Conservation (phyloP, 495 filamentous ascomycete species). For the Penicillium riverlandense region DNA sequence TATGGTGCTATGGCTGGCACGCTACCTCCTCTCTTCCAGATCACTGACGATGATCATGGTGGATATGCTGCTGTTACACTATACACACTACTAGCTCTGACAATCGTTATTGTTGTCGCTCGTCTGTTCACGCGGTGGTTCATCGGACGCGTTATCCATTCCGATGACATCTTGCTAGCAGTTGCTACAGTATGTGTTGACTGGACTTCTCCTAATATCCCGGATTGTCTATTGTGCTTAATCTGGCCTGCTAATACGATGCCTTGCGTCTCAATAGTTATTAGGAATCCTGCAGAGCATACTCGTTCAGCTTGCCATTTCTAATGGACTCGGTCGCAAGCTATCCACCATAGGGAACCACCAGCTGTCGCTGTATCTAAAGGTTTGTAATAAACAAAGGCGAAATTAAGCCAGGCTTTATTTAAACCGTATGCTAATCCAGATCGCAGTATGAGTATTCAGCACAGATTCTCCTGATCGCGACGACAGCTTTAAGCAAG, state of each 20-base stretch:
- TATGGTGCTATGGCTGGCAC: conserved; percentile 13
- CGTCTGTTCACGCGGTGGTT: conserved; percentile 20
- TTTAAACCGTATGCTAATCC: conserved; percentile 1
- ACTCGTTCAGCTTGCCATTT: conserved; percentile 19
- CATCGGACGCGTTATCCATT: conserved; percentile 16
- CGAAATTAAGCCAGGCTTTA: not conserved
- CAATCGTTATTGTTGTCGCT: conserved; percentile 12
- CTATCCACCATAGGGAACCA: conserved; percentile 4
- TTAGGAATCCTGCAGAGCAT: conserved; percentile 17
- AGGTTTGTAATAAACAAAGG: conserved; percentile 3
- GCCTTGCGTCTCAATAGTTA: conserved; percentile 2
- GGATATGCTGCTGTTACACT: conserved; percentile 19
- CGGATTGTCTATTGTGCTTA: not conserved
- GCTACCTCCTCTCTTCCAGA: conserved; percentile 21
- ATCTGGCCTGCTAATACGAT: not conserved
- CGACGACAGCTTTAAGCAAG: conserved; percentile 15
- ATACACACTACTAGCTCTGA: conserved; percentile 19
- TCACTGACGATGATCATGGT: conserved; percentile 21
- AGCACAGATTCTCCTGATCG: conserved; percentile 20
- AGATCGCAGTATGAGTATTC: conserved; percentile 18
- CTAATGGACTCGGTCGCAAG: conserved; percentile 17
- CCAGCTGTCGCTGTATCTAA: conserved; percentile 8
- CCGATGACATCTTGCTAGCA: conserved; percentile 19
- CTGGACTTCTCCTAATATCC: no score
- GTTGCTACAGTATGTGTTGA: conserved; percentile 9